Evolutionary conservation across 2,329 filamentous ascomycete species (phyloP), one percentile per base, ranked within the genome.

Genomic region (Decorospora gaudefroyi): DNA sequence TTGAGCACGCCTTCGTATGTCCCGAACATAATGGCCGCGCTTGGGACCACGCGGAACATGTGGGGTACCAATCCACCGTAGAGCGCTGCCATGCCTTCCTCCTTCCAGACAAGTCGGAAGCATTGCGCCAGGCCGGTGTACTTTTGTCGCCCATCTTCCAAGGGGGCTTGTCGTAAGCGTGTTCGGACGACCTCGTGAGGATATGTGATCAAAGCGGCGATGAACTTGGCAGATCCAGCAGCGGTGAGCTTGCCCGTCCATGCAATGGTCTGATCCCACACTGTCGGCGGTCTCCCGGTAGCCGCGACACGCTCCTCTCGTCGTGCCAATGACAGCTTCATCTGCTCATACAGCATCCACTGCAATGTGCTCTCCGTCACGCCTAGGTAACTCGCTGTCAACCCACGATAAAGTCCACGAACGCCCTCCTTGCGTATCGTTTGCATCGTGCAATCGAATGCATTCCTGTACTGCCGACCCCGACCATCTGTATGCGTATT

Each of bases 21-120:
- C 71, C 90, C 90, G 70, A 96, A 96, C 88, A 95, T 96, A 69
- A 97, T 95, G 57, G 88, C 90, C 6, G 92, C 90, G 58, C 88
- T 93, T 1, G 92, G 92, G 4, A 96, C 91, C 5, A 91, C 91
- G 50, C 91, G 81, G 72, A 96, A 82, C 62, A 97, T 82, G 68
- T 97, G 92, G 32, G 92, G 90, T 10, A 91, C 95, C 62, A 97
- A 77, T 12, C 91, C 91, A 42, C 92, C 91, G 66, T 96, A 97
- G 50, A 97, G 76, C 21, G 86, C 88, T 32, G 85, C 82, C 71
- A 96, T 78, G 33, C 91, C 90, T 70, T 96, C 92, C 64, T 96
- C 90, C 63, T 86, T 87, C 80, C 85, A 92, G 30, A 96, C 86
- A 12, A 90, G 79, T 67, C 83, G 84, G 77, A 96, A 95, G 74